Evolutionary conservation across 305 asterid genomes (phyloP).

Genomic region (Solanum hybrid): DNA sequence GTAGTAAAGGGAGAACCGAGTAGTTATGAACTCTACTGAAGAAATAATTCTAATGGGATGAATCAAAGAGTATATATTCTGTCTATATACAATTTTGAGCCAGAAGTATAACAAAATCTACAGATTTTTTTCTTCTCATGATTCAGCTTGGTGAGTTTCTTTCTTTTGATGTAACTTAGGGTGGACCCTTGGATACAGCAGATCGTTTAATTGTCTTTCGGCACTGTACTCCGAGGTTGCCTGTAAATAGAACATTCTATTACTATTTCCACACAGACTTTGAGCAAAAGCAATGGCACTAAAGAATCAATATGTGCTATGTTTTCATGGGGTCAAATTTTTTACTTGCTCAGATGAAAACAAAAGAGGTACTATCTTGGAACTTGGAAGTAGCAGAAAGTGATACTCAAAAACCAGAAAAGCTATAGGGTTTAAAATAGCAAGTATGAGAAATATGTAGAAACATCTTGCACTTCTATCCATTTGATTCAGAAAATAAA

Average conservation of each 20-base stretch:
- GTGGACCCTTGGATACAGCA: constrained; percentile 63
- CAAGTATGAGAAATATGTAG: not conserved
- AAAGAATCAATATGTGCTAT: not conserved
- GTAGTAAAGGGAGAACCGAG: not conserved
- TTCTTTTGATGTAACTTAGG: constrained; percentile 51
- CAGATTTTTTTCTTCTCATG: constrained; percentile 7
- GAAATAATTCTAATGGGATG: not conserved
- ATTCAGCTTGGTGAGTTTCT: constrained; percentile 74
- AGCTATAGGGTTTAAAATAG: not conserved
- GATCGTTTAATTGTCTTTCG: constrained; percentile 70
- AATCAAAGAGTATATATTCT: not conserved
- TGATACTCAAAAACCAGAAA: not conserved
- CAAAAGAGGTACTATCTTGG: not conserved
- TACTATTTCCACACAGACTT: not conserved
- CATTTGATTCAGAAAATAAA: not conserved
- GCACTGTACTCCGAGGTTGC: constrained; percentile 92
- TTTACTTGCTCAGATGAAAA: not conserved
- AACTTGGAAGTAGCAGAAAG: not conserved
- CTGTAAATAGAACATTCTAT: constrained; percentile 31
- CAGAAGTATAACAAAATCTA: constrained; percentile 15
- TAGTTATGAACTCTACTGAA: not conserved
- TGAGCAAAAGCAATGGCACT: not conserved
- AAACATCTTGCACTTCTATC: not conserved
- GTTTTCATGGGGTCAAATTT: not conserved
- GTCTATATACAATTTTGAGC: constrained; percentile 27